A percentile compares a stretch with the other conserved stretches of the same genome.
phyloP scores from a whole-genome alignment of 768 basidiomycete genomes.

The Suillus hirtellus region DNA sequence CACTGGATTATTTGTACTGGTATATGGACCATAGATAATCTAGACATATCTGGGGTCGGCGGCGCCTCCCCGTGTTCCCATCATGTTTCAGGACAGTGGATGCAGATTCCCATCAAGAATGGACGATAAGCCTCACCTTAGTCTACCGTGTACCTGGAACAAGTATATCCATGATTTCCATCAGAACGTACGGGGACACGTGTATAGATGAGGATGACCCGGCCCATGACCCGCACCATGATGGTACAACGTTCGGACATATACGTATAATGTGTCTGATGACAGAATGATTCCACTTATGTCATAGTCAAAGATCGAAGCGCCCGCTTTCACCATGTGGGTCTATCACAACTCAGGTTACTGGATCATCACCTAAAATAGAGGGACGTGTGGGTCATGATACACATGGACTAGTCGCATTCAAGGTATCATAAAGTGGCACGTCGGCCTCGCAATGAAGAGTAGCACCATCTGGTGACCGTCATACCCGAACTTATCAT shows the following conservation, averaged over 20 bases:
- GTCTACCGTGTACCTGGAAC: not conserved
- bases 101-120: not conserved
- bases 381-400: not conserved
- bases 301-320: not conserved
- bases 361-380: not conserved
- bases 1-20: conserved; percentile 2
- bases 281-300: not conserved
- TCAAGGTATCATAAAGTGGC: not conserved
- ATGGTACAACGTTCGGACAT: not conserved
- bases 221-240: not conserved
- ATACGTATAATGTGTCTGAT: not conserved
- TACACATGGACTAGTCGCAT: not conserved
- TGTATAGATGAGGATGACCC: conserved; percentile 1
- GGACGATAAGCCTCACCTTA: not conserved
- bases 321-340: not conserved
- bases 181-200: not conserved
- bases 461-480: conserved; percentile 8
- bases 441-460: conserved; percentile 8
- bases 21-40: conserved; percentile 1
- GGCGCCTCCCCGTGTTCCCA: not conserved
- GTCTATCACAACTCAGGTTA: not conserved
- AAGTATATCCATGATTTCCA: not conserved
- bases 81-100: not conserved
- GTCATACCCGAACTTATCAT: conserved; percentile 11
- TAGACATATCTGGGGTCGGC: not conserved